Conservation (phyloP, 1,284 basidiomycete species). For the Microbotryum violaceum region DNA sequence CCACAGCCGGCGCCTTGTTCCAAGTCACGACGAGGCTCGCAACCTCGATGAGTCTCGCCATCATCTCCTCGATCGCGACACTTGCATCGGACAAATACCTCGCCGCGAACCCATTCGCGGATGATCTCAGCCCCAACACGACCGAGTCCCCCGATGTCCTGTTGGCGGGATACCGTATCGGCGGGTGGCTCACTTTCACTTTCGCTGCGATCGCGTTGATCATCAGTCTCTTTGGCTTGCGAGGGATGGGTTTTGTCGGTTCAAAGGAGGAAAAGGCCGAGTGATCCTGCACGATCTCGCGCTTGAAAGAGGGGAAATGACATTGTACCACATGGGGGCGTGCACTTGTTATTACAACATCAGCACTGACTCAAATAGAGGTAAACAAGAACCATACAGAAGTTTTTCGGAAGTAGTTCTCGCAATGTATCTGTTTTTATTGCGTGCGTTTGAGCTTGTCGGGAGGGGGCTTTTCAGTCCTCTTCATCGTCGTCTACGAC, state of each 20-base stretch:
- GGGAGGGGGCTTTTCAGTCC: too few relatives aligned
- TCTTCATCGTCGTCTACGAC: too few relatives aligned
- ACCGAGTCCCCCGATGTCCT: background rate
- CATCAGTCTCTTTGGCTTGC: background rate
- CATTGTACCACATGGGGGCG: too few relatives aligned
- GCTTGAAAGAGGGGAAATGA: too few relatives aligned
- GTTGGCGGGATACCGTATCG: slow-evolving; percentile 5
- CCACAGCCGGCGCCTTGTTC: slow-evolving; percentile 33
- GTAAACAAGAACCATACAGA: too few relatives aligned
- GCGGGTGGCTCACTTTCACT: background rate
- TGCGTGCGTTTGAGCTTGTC: too few relatives aligned
- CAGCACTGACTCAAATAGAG: too few relatives aligned
- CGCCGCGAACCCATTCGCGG: background rate
- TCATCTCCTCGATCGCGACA: slow-evolving; percentile 34
- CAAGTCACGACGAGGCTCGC: slow-evolving; percentile 35
- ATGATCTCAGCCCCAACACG: background rate
- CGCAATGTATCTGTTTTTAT: too few relatives aligned
- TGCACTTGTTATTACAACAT: too few relatives aligned
- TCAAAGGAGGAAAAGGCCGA: slow-evolving; percentile 4
- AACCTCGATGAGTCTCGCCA: slow-evolving; percentile 35
- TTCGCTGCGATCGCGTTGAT: background rate
- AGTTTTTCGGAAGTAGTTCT: too few relatives aligned
- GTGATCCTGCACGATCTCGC: too few relatives aligned
- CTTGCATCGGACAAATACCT: slow-evolving; percentile 11
- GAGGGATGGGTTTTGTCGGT: slow-evolving; percentile 5